Base-by-base conservation (phyloP, 495 filamentous ascomycete genomes). In the Parathielavia hyrcaniae region DNA sequence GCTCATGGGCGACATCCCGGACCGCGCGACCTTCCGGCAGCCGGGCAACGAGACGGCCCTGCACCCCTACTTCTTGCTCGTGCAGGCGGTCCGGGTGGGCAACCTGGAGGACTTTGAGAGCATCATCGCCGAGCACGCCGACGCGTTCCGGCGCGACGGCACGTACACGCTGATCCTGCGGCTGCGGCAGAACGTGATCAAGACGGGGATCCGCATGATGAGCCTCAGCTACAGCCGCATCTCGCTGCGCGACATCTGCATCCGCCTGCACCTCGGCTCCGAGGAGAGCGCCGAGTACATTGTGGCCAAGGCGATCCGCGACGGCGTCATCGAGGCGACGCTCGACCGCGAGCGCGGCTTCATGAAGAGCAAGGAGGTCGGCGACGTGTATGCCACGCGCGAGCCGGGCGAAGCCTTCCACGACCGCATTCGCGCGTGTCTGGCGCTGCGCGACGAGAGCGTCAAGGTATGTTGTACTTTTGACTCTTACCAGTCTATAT, bases 211-310 rank as follows among this genome's bases (percentile, higher is more conserved):
- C 63, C 89, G 93, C 60, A 97, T 96, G 89, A 96, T 98, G 85
- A 96, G 91, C 32, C 77, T 98, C 67, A 93, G 90, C 52, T 98
- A 98, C 75, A 95, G 91, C 51, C 86, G 91, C 57, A 98, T 98
- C 68, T 96, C 91, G n/a, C 81, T 98, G 46, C 84, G 93, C 53
- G 93, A 98, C 67, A 98, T 98, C 61, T 97, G 95, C 77, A 88
- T 97, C 59, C 87, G 93, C 47, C 79, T 98, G 53, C 86, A 90
- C 43, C 75, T 98, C n/a, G 87, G 90, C 55, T 90, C 85, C 61
- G 93, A 98, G 69, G 91, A 98, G 77, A 92, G 86, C 50, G 93
- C 93, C 19, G 93, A 98, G 74, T 98, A 98, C 72, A 97, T 98
- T 71, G 95, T 97, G 34, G 93, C 93, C 45, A 98, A 98, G 78